Conservation (phyloP, 2,329 filamentous ascomycete genomes). For the Dactylellina leptospora region DNA sequence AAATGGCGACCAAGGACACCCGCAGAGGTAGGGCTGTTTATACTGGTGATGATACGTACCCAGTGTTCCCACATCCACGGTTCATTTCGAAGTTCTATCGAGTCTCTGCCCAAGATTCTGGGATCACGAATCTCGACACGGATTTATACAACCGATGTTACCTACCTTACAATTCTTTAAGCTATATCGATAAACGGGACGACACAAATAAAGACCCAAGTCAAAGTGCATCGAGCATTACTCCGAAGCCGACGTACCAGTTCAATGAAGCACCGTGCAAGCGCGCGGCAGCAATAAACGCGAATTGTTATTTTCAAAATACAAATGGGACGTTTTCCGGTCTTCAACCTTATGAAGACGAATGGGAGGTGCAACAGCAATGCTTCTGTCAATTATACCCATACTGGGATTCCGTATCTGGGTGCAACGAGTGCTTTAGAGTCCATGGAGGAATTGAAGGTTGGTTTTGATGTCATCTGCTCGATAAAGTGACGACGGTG, state of each 20-base stretch:
- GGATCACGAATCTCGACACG: constrained; percentile 34
- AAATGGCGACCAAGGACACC: background rate
- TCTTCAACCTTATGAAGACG: constrained; percentile 24
- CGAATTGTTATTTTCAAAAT: constrained; percentile 42
- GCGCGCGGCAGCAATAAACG: constrained; percentile 36
- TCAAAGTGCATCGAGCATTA: background rate
- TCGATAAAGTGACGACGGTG: no score
- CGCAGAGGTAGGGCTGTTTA: background rate
- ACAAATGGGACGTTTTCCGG: constrained; percentile 43
- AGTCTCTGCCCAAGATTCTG: constrained; percentile 22
- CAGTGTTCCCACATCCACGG: constrained; percentile 28
- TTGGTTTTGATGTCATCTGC: no score
- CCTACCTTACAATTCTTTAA: constrained; percentile 17
- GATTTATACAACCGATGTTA: constrained; percentile 43
- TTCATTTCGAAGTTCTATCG: constrained; percentile 34
- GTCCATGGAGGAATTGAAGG: constrained; percentile 46
- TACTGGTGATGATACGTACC: constrained; percentile 17
- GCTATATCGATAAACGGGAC: constrained; percentile 23
- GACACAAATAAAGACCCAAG: background rate
- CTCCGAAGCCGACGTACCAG: constrained; percentile 23
- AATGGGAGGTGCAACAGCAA: constrained; percentile 26
- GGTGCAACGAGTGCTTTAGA: constrained; percentile 41
- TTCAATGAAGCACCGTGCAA: constrained; percentile 26
- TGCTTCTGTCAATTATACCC: constrained; percentile 42
- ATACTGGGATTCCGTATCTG: constrained; percentile 39